These are phyloP conservation scores for Calocybe indica DNA, from an alignment of 768 basidiomycete species.

Conservation along the genomic window DNA sequence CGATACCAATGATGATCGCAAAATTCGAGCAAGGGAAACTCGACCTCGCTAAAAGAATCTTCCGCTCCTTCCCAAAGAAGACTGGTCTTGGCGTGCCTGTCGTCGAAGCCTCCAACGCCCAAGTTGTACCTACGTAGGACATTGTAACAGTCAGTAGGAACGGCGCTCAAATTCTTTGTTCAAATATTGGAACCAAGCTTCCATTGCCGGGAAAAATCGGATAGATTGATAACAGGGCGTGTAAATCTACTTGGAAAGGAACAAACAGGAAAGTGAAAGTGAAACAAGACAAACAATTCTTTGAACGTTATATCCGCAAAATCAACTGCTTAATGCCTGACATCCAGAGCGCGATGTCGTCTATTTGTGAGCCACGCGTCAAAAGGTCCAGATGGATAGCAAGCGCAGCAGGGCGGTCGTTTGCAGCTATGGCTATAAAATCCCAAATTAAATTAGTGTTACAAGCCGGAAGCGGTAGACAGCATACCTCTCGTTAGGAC, in stretches of 20 bases:
- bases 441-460: background rate
- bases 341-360: slow-evolving; percentile 86
- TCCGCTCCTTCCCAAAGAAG: too few species aligned
- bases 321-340: slow-evolving; percentile 88
- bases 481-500: slow-evolving; percentile 66
- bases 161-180: too few species aligned
- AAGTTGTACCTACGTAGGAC: too few species aligned
- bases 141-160: too few species aligned
- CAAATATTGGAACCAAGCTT: too few species aligned
- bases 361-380: slow-evolving; percentile 70
- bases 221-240: too few species aligned
- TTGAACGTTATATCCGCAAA: slow-evolving; percentile 43
- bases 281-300: background rate
- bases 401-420: slow-evolving; percentile 72
- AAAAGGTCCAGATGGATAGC: slow-evolving; percentile 83
- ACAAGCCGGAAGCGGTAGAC: background rate
- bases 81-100: too few species aligned
- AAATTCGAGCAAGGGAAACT: slow-evolving; percentile 29
- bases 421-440: slow-evolving; percentile 68
- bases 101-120: too few species aligned
- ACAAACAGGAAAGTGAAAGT: too few species aligned
- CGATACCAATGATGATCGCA: slow-evolving; percentile 16
- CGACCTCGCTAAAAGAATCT: slow-evolving; percentile 15
- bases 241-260: too few species aligned
- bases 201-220: too few species aligned